Conservation (phyloP, 352 stramenopile genomes). For the Phytophthora litchii region DNA sequence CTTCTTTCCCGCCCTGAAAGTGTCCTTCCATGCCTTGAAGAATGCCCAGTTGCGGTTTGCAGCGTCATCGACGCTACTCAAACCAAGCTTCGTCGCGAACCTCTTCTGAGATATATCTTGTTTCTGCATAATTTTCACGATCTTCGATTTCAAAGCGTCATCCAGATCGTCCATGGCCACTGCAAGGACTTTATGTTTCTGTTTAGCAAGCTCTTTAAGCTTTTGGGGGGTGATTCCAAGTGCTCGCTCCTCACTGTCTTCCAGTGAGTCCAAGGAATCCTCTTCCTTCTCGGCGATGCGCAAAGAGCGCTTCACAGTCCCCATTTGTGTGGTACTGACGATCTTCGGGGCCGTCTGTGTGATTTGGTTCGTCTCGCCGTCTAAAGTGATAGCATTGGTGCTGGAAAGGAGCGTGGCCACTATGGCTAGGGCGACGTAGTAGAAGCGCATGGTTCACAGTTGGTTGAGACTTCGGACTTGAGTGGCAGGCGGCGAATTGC, state of each 20-base stretch:
- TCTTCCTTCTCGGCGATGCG: constrained; percentile 2
- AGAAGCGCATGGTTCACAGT: neutral
- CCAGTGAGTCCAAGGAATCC: constrained; percentile 3
- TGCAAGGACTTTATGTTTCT: neutral
- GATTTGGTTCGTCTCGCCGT: neutral
- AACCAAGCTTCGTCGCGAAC: constrained; percentile 15
- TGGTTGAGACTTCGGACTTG: neutral
- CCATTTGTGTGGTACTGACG: neutral
- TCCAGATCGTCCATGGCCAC: neutral
- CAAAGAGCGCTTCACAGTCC: constrained; percentile 11
- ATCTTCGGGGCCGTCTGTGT: neutral
- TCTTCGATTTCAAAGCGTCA: neutral
- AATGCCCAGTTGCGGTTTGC: neutral
- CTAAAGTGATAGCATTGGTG: constrained; percentile 3
- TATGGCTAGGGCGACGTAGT: neutral
- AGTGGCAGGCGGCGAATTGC: neutral
- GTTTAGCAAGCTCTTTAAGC: neutral
- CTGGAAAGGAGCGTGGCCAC: constrained; percentile 2
- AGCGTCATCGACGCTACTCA: constrained; percentile 1
- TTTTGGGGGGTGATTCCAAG: neutral
- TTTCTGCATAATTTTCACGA: neutral
- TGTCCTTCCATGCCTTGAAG: neutral
- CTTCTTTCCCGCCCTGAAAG: constrained; percentile 2
- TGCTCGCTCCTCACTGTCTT: constrained; percentile 2
- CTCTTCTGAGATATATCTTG: neutral